phyloP scores from a whole-genome alignment of 2,329 filamentous ascomycete genomes.

The Calonectria hawksworthii region DNA sequence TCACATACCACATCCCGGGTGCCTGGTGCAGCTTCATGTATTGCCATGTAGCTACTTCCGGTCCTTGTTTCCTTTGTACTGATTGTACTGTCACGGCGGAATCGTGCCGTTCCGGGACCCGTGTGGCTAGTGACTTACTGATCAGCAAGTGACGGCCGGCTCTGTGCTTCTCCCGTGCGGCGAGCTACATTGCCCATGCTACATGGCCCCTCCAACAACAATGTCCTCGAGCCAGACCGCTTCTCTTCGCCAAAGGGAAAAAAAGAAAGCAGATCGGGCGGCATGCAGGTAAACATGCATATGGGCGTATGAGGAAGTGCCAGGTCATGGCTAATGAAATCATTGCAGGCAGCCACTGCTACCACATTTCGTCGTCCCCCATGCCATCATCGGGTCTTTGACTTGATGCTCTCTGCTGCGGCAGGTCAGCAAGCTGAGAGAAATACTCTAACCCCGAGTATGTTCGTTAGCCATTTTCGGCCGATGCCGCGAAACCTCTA shows the following conservation, averaged over 20 bases:
- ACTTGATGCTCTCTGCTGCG: background rate
- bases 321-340: conserved; percentile 9
- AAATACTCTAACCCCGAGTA: background rate
- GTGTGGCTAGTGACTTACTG: background rate
- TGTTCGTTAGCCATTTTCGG: no score
- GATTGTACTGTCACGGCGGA: background rate
- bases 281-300: background rate
- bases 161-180: background rate
- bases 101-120: background rate
- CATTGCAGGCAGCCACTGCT: background rate
- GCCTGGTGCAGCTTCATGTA: background rate
- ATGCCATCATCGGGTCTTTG: background rate
- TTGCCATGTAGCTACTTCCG: background rate
- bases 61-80: background rate
- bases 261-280: background rate
- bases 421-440: background rate
- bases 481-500: background rate
- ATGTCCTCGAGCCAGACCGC: background rate
- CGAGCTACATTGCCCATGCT: background rate
- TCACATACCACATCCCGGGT: background rate
- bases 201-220: background rate
- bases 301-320: background rate
- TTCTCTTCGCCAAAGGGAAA: background rate
- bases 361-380: background rate
- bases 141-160: background rate